phyloP scores from a whole-genome alignment of 495 filamentous ascomycete genomes.

The Hyaloscypha finlandica region DNA sequence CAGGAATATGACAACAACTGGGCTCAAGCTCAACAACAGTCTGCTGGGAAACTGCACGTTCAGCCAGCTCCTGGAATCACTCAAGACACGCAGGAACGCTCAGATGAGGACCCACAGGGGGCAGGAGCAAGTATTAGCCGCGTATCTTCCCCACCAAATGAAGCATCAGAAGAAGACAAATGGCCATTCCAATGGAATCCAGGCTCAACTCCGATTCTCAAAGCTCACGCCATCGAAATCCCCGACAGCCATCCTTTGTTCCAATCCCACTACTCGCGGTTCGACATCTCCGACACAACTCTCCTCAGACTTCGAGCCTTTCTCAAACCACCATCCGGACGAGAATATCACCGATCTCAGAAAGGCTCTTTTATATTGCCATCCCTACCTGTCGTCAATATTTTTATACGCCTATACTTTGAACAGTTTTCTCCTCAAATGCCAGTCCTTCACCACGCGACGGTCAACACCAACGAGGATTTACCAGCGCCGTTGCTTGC shows the following conservation, averaged over 20 bases:
- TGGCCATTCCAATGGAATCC: constrained; percentile 29
- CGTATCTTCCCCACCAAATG: constrained; percentile 24
- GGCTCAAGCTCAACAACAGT: too few relatives aligned
- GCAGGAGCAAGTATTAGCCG: constrained; percentile 15
- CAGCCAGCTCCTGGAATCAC: too few relatives aligned
- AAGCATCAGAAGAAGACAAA: constrained; percentile 26
- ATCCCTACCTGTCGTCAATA: constrained; percentile 14
- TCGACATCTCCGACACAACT: constrained; percentile 18
- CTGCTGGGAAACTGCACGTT: too few relatives aligned
- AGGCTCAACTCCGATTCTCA: constrained; percentile 14
- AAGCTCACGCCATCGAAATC: constrained; percentile 17
- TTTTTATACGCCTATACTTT: constrained; percentile 26
- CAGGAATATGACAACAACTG: constrained; percentile 7
- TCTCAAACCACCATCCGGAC: constrained; percentile 14
- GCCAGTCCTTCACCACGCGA: constrained; percentile 25
- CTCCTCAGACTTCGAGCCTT: constrained; percentile 15
- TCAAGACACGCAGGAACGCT: too few relatives aligned
- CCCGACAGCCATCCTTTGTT: constrained; percentile 14
- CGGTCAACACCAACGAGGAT: constrained; percentile 20
- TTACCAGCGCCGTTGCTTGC: constrained; percentile 23
- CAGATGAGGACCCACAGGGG: background rate
- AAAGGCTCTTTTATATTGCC: constrained; percentile 20
- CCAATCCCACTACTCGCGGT: constrained; percentile 14
- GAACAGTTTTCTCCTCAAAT: constrained; percentile 23
- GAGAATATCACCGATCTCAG: constrained; percentile 21